Conservation (phyloP, 768 basidiomycete genomes). For the Tylopilus vinaceipallidus region DNA sequence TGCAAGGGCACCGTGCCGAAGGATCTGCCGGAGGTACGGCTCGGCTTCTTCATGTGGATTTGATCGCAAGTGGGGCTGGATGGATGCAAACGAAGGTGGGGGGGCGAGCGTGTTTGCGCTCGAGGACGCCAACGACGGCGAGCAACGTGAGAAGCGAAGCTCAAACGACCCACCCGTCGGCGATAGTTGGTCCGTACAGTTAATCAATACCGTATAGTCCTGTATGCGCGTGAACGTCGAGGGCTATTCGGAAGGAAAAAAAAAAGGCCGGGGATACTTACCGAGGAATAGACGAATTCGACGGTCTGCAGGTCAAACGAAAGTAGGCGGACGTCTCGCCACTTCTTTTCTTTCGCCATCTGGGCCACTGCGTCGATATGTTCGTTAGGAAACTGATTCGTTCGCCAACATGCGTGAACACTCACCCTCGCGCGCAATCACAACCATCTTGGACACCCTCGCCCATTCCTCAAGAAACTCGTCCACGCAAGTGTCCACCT, state of each 20-base stretch:
- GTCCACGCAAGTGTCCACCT: slow-evolving; percentile 85
- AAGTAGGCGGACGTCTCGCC: slow-evolving; percentile 76
- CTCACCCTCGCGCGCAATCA: slow-evolving; percentile 84
- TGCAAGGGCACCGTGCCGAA: slow-evolving; percentile 67
- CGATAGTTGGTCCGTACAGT: slow-evolving; percentile 73
- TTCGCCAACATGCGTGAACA: not conserved
- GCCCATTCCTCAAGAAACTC: slow-evolving; percentile 94
- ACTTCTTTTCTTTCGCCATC: slow-evolving; percentile 71
- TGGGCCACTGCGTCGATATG: slow-evolving; percentile 58
- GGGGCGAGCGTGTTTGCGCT: slow-evolving; percentile 22
- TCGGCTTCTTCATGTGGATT: slow-evolving; percentile 84
- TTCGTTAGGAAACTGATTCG: not conserved
- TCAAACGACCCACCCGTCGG: slow-evolving; percentile 68
- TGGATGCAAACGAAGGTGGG: slow-evolving; percentile 33
- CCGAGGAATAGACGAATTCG: slow-evolving; percentile 79
- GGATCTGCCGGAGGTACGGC: slow-evolving; percentile 65
- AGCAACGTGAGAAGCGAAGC: slow-evolving; percentile 64
- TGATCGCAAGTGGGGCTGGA: slow-evolving; percentile 20
- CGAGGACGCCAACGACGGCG: slow-evolving; percentile 6
- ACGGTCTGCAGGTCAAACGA: slow-evolving; percentile 92
- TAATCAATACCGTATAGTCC: slow-evolving; percentile 78
- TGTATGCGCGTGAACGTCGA: slow-evolving; percentile 22
- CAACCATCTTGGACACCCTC: slow-evolving; percentile 88
- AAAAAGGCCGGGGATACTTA: slow-evolving; percentile 33
- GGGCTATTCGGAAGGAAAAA: not conserved